phyloP scores from a whole-genome alignment of 352 stramenopile species.

The Pythium guiyangense region DNA sequence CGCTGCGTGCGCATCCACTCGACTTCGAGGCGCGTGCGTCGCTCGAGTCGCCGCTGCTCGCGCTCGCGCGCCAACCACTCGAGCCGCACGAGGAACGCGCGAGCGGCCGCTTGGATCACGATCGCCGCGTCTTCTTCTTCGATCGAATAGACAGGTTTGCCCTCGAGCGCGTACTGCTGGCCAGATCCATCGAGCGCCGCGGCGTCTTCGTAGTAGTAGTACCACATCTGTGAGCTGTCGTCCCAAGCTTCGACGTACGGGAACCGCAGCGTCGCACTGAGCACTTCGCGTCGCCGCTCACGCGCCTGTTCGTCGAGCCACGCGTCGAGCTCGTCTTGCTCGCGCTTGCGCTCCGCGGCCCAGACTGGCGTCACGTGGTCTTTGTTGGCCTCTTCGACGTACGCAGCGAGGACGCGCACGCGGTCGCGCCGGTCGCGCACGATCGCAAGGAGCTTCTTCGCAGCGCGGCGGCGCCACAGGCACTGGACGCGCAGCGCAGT shows the following conservation, averaged over 20 bases:
- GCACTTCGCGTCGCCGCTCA: slow-evolving; percentile 24
- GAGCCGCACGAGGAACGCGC: slow-evolving; percentile 34
- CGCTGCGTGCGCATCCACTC: slow-evolving; percentile 31
- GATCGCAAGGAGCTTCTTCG: slow-evolving; percentile 30
- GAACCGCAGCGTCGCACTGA: slow-evolving; percentile 42
- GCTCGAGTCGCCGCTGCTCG: slow-evolving; percentile 19
- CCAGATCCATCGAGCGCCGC: background rate
- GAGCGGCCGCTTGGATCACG: slow-evolving; percentile 34
- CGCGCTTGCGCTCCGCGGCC: slow-evolving; percentile 52
- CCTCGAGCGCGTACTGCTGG: slow-evolving; percentile 19
- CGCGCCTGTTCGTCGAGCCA: slow-evolving; percentile 32
- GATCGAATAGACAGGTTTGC: slow-evolving; percentile 50
- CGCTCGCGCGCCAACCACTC: slow-evolving; percentile 26
- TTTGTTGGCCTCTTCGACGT: slow-evolving; percentile 45
- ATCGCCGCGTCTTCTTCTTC: slow-evolving; percentile 51
- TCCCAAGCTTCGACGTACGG: slow-evolving; percentile 62
- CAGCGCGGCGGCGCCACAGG: slow-evolving; percentile 46
- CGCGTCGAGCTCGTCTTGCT: slow-evolving; percentile 42
- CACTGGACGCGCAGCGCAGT: slow-evolving; percentile 37
- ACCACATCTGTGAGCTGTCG: slow-evolving; percentile 30
- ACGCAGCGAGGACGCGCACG: slow-evolving; percentile 22
- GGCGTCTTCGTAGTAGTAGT: slow-evolving; percentile 28
- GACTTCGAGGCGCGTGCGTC: slow-evolving; percentile 26
- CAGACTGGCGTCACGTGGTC: slow-evolving; percentile 66
- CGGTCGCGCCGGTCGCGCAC: slow-evolving; percentile 18